Evolutionary conservation across 2,329 filamentous ascomycete species (phyloP), one percentile per base, ranked within the genome.

Genomic region (Alternaria hordeiaustralica): DNA sequence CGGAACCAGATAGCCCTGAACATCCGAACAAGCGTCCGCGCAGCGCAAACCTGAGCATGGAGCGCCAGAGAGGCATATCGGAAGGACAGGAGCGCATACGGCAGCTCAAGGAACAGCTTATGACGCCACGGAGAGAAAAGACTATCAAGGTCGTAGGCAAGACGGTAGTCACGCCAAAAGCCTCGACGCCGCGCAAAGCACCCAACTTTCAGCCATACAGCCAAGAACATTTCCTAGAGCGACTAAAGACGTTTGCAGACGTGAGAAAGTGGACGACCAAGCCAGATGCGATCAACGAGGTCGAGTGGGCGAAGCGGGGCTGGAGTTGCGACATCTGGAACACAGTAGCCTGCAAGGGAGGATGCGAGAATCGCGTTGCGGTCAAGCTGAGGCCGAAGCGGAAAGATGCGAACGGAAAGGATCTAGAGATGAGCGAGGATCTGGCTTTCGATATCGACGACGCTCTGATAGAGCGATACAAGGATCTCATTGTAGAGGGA

Each of bases 201-300:
- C 89, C 92, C 1, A 93, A 91, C 72, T 98, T 96, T 82, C 92
- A 92, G 58, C 95, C 96, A 0, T 92, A 90, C 82, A 94, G 96
- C 78, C 91, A 96, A 57, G 88, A 89, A 43, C 89, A 93, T 70
- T 94, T 98, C 65, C 85, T 98, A 11, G 88, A 87, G 71, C 85
- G 96, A 23, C 84, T 99, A 26, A 91, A 91, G 64, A 96, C 93
- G 0, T 99, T 97, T 76, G 92, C 95, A 75, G 93, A 95, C 70
- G 89, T 98, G 51, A 96, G 93, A 58, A 88, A 92, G 77, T 99
- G 95, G 95, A 91, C 92, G n/a, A 92, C 93, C 0, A 98, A 98
- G 78, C 94, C 96, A 0, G 88, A 94, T 56, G 86, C 85, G 33
- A 90, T 98, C 71, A 93, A 89, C 75, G 96, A 98, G 81, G 89